Evolutionary conservation across 148 eudicot species (phyloP).

Genomic region (Rhododendron ovatum): DNA sequence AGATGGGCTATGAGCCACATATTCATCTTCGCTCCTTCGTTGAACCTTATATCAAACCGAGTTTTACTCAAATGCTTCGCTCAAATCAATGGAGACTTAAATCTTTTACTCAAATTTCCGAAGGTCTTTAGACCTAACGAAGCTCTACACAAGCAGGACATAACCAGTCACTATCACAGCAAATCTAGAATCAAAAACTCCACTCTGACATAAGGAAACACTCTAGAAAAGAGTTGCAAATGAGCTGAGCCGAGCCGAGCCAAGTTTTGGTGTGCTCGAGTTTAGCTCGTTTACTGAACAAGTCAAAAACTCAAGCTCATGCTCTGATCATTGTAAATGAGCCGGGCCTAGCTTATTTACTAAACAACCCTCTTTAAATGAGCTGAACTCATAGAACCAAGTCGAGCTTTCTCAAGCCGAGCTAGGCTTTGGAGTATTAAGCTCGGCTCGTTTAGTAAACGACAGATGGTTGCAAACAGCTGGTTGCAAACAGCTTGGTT

Average conservation of each 20-base stretch:
- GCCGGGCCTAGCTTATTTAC: neutral
- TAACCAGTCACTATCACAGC: neutral
- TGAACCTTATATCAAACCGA: neutral
- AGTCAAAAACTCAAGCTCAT: neutral
- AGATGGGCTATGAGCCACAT: too few species aligned
- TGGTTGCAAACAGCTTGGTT: too few species aligned
- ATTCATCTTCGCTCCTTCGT: neutral
- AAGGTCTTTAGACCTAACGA: neutral
- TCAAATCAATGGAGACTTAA: neutral
- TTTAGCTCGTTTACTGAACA: neutral
- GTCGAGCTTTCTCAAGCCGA: neutral
- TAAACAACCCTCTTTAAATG: too few species aligned
- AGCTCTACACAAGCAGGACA: neutral
- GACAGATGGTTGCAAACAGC: too few species aligned
- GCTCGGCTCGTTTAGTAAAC: too few species aligned
- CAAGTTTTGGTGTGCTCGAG: neutral
- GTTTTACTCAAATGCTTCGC: neutral
- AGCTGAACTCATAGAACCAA: neutral
- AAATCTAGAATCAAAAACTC: neutral
- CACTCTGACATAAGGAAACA: neutral
- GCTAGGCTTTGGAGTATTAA: too few species aligned
- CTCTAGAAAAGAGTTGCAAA: neutral
- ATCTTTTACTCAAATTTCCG: neutral
- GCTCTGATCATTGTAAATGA: neutral
- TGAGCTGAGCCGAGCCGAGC: neutral